Conservation (phyloP, 108 stramenopile genomes). For the Discostella pseudostelligera region DNA sequence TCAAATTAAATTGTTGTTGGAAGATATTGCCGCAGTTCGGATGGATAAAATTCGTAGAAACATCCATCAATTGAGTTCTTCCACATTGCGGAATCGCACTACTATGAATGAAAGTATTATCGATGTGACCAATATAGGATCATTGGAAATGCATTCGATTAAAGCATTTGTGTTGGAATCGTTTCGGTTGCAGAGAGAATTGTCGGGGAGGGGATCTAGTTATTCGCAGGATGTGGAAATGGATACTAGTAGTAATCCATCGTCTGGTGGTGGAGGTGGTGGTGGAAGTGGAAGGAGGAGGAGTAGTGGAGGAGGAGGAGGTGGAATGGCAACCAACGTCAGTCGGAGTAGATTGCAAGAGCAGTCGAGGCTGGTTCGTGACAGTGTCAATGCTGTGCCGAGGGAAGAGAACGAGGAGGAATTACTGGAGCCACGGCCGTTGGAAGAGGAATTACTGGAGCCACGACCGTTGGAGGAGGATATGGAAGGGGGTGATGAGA, state of each 20-base stretch:
- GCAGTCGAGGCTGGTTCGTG: constrained; percentile 6
- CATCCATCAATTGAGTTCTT: constrained; percentile 62
- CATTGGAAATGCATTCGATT: constrained; percentile 68
- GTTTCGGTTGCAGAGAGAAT: constrained; percentile 44
- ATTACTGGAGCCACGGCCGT: constrained; percentile 4
- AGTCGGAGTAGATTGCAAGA: constrained; percentile 5
- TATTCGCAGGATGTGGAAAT: constrained; percentile 22
- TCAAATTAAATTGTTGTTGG: constrained; percentile 49
- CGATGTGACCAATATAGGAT: constrained; percentile 77
- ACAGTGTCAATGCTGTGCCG: neutral
- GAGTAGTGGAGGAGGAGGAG: constrained; percentile 3
- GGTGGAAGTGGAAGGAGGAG: constrained; percentile 13
- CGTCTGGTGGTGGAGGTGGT: neutral
- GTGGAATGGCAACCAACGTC: neutral
- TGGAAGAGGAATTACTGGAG: constrained; percentile 18
- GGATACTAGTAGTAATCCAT: neutral
- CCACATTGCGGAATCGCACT: constrained; percentile 34
- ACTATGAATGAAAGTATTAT: constrained; percentile 33
- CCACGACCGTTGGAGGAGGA: constrained; percentile 29
- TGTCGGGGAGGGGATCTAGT: constrained; percentile 40
- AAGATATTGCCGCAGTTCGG: constrained; percentile 70
- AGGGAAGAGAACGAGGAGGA: constrained; percentile 5
- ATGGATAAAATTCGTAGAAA: constrained; percentile 76
- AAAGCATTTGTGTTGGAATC: constrained; percentile 60
- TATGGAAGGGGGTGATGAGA: constrained; percentile 12